phyloP scores from a whole-genome alignment of 1,284 basidiomycete genomes.

The Trametes polyzona region DNA sequence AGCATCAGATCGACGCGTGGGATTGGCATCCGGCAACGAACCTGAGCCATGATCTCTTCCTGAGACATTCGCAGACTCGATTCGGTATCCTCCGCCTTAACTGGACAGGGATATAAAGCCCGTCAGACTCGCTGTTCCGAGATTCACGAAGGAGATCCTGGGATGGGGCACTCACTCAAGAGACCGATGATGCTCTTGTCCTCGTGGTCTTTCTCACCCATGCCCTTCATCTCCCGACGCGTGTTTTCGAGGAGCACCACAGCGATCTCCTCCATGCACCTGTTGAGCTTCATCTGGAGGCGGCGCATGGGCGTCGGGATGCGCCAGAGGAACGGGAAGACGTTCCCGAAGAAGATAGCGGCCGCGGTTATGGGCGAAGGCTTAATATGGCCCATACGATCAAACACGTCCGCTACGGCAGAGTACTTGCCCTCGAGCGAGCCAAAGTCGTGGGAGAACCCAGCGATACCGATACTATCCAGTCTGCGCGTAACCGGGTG shows the following conservation, averaged over 20 bases:
- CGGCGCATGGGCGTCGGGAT: slow-evolving; percentile 47
- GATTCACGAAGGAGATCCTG: neutral
- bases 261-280: slow-evolving; percentile 49
- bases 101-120: slow-evolving; percentile 32
- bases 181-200: slow-evolving; percentile 59
- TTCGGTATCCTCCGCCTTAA: slow-evolving; percentile 52
- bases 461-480: slow-evolving; percentile 62
- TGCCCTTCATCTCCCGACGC: slow-evolving; percentile 42
- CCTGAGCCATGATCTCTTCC: slow-evolving; percentile 70
- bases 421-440: slow-evolving; percentile 52
- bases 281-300: slow-evolving; percentile 42
- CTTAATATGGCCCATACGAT: slow-evolving; percentile 40
- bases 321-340: slow-evolving; percentile 47
- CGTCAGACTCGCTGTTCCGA: neutral
- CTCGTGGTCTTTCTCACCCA: slow-evolving; percentile 37
- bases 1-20: neutral
- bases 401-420: slow-evolving; percentile 50
- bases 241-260: slow-evolving; percentile 48
- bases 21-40: slow-evolving; percentile 5
- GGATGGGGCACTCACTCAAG: slow-evolving; percentile 44
- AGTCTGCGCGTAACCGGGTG: slow-evolving; percentile 41
- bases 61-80: slow-evolving; percentile 54
- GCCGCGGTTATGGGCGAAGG: slow-evolving; percentile 33
- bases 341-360: slow-evolving; percentile 44
- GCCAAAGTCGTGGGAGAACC: slow-evolving; percentile 60